phyloP scores from a whole-genome alignment of 1,139 yeast genomes.

The Candida neerlandica region DNA sequence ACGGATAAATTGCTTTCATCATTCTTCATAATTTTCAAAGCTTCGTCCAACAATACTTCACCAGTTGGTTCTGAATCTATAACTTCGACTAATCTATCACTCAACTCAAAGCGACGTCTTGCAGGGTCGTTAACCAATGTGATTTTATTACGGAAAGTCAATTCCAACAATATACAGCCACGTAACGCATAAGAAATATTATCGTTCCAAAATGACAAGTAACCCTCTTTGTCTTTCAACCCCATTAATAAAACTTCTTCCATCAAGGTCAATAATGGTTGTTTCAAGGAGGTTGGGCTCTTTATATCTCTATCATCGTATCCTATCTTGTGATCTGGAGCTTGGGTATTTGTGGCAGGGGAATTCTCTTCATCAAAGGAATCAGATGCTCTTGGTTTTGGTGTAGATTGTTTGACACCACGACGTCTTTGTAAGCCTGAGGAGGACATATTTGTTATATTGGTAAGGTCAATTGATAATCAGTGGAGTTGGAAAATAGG shows the following conservation, averaged over 20 bases:
- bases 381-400: slow-evolving; percentile 13
- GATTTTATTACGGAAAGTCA: slow-evolving; percentile 88
- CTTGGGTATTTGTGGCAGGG: slow-evolving; percentile 16
- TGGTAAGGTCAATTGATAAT: background rate
- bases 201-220: slow-evolving; percentile 96
- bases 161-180: slow-evolving; percentile 89
- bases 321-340: slow-evolving; percentile 63
- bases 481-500: background rate
- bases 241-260: slow-evolving; percentile 95
- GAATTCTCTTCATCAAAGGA: slow-evolving; percentile 16
- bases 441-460: slow-evolving; percentile 27
- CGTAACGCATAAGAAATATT: slow-evolving; percentile 94
- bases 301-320: slow-evolving; percentile 76
- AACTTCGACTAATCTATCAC: slow-evolving; percentile 87
- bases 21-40: slow-evolving; percentile 83
- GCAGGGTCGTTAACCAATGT: slow-evolving; percentile 91
- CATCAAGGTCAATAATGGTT: slow-evolving; percentile 86
- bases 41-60: slow-evolving; percentile 91
- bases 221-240: slow-evolving; percentile 92
- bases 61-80: slow-evolving; percentile 88
- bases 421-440: slow-evolving; percentile 53
- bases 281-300: slow-evolving; percentile 46
- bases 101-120: slow-evolving; percentile 83
- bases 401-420: slow-evolving; percentile 32
- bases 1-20: slow-evolving; percentile 82